phyloP scores from a whole-genome alignment of 306 rosid genomes.

The Betula pendula region DNA sequence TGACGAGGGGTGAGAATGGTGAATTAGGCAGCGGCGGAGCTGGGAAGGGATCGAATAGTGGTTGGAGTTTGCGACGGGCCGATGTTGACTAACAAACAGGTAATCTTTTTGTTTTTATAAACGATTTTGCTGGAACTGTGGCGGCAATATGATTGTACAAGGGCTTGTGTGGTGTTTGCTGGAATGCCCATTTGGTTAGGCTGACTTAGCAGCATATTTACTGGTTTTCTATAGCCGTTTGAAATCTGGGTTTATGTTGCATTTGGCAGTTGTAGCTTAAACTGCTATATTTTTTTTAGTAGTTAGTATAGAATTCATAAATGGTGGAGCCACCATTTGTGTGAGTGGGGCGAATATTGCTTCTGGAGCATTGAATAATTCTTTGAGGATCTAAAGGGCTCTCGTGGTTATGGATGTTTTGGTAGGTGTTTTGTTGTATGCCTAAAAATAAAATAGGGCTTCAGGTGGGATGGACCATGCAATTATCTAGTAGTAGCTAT shows the following conservation, averaged over 20 bases:
- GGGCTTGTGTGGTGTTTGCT: neutral
- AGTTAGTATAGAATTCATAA: neutral
- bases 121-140: neutral
- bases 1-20: neutral
- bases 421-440: neutral
- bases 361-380: neutral
- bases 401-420: neutral
- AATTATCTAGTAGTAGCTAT: neutral
- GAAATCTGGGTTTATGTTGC: neutral
- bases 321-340: neutral
- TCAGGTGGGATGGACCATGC: neutral
- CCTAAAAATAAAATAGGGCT: neutral
- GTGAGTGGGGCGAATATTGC: neutral
- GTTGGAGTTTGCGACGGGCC: constrained; percentile 89
- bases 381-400: neutral
- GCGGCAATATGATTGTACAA: neutral
- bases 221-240: neutral
- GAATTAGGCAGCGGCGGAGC: constrained; percentile 67
- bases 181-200: neutral
- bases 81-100: constrained; percentile 80
- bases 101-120: constrained; percentile 7
- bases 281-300: neutral
- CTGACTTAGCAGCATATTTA: constrained; percentile 1
- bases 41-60: constrained; percentile 65
- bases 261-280: neutral